Conservation (phyloP, 306 rosid genomes). For the Morella rubra region DNA sequence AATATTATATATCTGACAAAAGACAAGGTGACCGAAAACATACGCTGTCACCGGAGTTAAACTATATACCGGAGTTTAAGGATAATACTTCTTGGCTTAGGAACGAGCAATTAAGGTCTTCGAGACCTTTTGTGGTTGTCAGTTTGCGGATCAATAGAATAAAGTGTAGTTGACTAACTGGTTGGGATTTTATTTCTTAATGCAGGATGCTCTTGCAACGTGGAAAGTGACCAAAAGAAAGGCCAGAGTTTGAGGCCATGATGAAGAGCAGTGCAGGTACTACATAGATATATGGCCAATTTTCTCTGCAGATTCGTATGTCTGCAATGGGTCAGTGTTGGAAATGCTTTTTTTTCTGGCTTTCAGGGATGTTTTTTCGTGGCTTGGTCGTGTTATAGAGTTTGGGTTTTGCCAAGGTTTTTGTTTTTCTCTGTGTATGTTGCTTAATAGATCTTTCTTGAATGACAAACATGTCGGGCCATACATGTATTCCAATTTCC, state of each 20-base stretch:
- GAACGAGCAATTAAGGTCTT: conserved; percentile 17
- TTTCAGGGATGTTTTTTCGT: not conserved
- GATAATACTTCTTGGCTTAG: not conserved
- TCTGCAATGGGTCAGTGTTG: not conserved
- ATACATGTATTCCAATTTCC: not conserved
- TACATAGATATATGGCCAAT: not conserved
- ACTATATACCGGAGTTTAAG: no score
- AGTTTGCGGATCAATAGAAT: conserved; percentile 25
- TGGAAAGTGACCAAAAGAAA: conserved; percentile 31
- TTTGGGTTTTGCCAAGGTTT: not conserved
- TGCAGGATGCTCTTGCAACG: conserved; percentile 37
- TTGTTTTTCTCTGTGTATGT: conserved; percentile 37
- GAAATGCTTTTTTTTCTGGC: not conserved
- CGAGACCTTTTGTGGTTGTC: conserved; percentile 32
- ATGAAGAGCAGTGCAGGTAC: conserved; percentile 3
- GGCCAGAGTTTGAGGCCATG: not conserved
- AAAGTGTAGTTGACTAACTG: conserved; percentile 39
- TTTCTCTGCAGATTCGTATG: not conserved
- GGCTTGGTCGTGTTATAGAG: not conserved
- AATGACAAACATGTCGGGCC: conserved; percentile 22
- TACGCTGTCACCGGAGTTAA: not conserved
- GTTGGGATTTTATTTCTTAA: conserved; percentile 10
- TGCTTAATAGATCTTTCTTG: conserved; percentile 23
- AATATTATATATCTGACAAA: conserved; percentile 13
- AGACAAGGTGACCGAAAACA: not conserved